Percentiles rank a stretch among this genome's conserved stretches.
Conservation (phyloP, 208 protist genomes). For the Leishmania guyanensis region DNA sequence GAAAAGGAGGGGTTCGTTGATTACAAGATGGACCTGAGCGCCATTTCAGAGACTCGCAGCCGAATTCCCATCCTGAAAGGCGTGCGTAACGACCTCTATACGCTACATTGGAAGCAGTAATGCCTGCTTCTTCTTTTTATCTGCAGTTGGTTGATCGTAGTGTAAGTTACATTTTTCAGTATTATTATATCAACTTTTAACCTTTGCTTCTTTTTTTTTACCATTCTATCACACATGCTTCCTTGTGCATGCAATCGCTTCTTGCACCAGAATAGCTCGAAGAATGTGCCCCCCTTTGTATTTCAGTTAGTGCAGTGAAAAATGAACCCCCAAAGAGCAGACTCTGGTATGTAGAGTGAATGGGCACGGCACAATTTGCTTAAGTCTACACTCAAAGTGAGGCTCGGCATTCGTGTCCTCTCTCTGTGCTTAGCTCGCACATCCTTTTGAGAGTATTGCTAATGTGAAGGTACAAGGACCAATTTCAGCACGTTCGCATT, state of each 20-base stretch:
- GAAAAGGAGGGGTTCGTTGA: constrained; percentile 71
- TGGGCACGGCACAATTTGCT: neutral
- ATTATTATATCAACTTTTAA: neutral
- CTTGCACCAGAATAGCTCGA: neutral
- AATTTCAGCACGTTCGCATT: neutral
- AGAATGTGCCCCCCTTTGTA: no score
- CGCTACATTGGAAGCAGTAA: constrained; percentile 55
- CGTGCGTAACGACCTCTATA: constrained; percentile 78
- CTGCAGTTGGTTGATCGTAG: neutral
- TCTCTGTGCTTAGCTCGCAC: neutral
- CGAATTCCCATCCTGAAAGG: constrained; percentile 84
- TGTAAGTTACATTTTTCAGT: neutral
- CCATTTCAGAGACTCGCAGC: constrained; percentile 45
- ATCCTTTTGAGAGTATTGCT: neutral
- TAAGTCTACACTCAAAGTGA: neutral
- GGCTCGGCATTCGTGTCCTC: neutral
- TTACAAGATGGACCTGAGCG: constrained; percentile 63
- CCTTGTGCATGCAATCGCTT: neutral
- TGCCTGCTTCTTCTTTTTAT: neutral
- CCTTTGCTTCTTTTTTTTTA: neutral
- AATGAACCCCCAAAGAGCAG: neutral
- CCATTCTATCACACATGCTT: neutral
- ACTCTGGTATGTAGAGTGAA: neutral
- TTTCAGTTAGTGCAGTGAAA: neutral
- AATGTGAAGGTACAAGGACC: neutral